Conservation (phyloP, 345 rosid genomes). For the Lepidium aucheri region DNA sequence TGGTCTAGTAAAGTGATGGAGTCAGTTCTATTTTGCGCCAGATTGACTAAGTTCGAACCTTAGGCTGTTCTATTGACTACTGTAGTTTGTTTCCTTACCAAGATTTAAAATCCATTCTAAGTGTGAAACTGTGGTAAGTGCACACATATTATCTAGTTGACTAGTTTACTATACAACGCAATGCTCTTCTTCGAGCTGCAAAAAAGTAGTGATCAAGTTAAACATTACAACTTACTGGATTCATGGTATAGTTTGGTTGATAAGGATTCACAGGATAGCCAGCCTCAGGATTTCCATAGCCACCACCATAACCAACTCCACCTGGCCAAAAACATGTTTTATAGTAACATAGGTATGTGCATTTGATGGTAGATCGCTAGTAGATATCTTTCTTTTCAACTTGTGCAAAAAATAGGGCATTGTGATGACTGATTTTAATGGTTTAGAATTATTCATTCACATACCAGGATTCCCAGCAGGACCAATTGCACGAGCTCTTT, state of each 20-base stretch:
- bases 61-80: not conserved
- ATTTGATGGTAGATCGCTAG: not conserved
- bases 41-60: slow-evolving; percentile 1
- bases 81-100: not conserved
- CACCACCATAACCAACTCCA: slow-evolving; percentile 52
- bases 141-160: not conserved
- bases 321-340: slow-evolving; percentile 11
- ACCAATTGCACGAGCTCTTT: slow-evolving; percentile 51
- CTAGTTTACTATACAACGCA: not conserved
- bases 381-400: not conserved
- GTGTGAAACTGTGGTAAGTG: not conserved
- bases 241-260: slow-evolving; percentile 61
- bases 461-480: slow-evolving; percentile 51
- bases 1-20: not conserved
- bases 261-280: slow-evolving; percentile 57
- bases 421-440: not conserved
- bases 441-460: not conserved
- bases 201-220: not conserved
- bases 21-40: not conserved
- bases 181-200: not conserved
- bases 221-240: slow-evolving; percentile 58
- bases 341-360: not conserved
- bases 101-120: not conserved
- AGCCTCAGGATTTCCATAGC: slow-evolving; percentile 58
- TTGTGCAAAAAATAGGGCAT: not conserved